These are phyloP conservation scores for Penicillium carneum DNA, from an alignment of 2,329 filamentous ascomycete species.

Conservation along the genomic window DNA sequence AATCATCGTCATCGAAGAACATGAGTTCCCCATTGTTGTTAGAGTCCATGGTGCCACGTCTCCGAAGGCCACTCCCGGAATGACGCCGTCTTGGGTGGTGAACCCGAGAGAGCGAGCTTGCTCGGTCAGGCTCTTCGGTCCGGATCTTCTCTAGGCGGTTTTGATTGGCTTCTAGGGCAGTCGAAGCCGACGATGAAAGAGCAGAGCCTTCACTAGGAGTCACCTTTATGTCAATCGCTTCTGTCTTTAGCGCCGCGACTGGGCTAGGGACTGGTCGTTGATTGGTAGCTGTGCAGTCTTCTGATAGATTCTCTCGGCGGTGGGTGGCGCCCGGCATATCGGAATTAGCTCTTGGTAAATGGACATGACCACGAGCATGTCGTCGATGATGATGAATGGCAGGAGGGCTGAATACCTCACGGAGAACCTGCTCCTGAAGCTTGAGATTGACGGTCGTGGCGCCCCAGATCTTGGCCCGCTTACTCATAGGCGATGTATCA, in stretches of 20 bases:
- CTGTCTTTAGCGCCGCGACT: conserved; percentile 32
- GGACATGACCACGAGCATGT: conserved; percentile 68
- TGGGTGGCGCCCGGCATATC: conserved; percentile 35
- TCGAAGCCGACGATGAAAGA: conserved; percentile 50
- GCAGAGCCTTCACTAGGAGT: conserved; percentile 38
- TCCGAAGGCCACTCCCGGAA: conserved; percentile 83
- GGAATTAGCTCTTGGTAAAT: conserved; percentile 61
- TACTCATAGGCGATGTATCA: conserved; percentile 49
- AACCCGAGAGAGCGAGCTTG: conserved; percentile 40
- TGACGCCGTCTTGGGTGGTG: conserved; percentile 69
- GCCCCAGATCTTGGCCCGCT: conserved; percentile 73
- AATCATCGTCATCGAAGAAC: conserved; percentile 88
- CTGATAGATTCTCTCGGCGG: conserved; percentile 46
- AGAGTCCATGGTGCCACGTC: conserved; percentile 73
- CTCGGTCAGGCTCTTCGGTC: conserved; percentile 56
- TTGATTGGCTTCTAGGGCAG: conserved; percentile 45
- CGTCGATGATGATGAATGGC: conserved; percentile 81
- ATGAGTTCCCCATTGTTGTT: conserved; percentile 79
- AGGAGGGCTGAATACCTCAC: conserved; percentile 87
- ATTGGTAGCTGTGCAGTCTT: conserved; percentile 40
- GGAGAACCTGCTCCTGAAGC: conserved; percentile 87
- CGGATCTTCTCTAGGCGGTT: conserved; percentile 45
- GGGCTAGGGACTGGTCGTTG: conserved; percentile 31
- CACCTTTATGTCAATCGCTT: conserved; percentile 41
- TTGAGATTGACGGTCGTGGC: conserved; percentile 89